Conservation (phyloP, 441 rosid species). For the Populus hybrid region DNA sequence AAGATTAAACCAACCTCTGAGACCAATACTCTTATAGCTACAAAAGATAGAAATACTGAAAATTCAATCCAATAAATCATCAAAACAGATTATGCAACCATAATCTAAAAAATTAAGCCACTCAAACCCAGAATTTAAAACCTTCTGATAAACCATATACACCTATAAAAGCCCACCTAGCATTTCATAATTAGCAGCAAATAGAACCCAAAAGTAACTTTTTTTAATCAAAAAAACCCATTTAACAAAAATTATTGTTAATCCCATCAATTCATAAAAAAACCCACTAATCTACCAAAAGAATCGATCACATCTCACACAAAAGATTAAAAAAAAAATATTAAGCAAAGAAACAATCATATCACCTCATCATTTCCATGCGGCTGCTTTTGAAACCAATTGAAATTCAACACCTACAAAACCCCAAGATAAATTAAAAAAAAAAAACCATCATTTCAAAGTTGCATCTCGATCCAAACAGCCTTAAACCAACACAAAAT, state of each 20-base stretch:
- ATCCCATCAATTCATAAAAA: background rate
- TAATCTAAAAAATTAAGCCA: background rate
- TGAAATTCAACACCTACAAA: constrained; percentile 66
- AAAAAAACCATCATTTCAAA: constrained; percentile 1
- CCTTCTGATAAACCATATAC: background rate
- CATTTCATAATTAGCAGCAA: background rate
- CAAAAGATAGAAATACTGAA: background rate
- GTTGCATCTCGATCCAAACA: constrained; percentile 4
- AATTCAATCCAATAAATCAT: background rate
- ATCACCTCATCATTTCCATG: constrained; percentile 86
- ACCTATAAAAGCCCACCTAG: background rate
- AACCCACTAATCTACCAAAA: background rate
- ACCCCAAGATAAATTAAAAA: background rate
- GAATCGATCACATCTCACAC: background rate
- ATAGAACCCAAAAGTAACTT: background rate
- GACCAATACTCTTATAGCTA: background rate
- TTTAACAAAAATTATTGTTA: background rate
- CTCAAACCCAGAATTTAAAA: background rate
- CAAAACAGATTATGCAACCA: background rate
- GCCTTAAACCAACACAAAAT: constrained; percentile 6
- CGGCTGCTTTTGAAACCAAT: constrained; percentile 84
- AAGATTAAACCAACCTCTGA: background rate
- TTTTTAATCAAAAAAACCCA: background rate
- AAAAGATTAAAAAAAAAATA: background rate
- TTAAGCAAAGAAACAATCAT: background rate